Evolutionary conservation across 1,139 yeast species (phyloP).

Genomic region (Magnusiomyces paraingens): DNA sequence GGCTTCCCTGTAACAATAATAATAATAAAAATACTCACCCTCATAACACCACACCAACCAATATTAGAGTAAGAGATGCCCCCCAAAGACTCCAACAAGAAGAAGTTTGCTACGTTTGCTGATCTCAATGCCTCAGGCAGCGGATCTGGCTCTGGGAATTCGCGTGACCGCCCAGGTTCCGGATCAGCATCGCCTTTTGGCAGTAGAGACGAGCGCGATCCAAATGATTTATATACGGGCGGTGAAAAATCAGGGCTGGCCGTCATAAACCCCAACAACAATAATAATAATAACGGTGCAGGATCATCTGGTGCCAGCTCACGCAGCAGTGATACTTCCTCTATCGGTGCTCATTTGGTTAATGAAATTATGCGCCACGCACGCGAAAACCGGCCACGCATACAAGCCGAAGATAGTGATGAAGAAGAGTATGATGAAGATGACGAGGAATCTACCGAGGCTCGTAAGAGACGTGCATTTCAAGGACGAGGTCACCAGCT

Average conservation of each 20-base stretch:
- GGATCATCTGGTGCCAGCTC: slow-evolving; percentile 29
- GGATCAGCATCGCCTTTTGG: slow-evolving; percentile 18
- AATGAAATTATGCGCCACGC: slow-evolving; percentile 58
- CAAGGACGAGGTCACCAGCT: slow-evolving; percentile 3
- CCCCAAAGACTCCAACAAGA: slow-evolving; percentile 6
- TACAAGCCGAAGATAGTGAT: slow-evolving; percentile 29
- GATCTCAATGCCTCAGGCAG: slow-evolving; percentile 35
- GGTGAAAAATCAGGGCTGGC: slow-evolving; percentile 93
- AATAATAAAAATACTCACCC: no score
- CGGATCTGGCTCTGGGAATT: slow-evolving; percentile 7
- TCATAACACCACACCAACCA: no score
- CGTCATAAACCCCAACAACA: slow-evolving; percentile 75
- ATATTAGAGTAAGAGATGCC: no score
- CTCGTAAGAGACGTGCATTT: neutral
- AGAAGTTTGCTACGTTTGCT: slow-evolving; percentile 35
- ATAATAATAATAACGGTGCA: slow-evolving; percentile 16
- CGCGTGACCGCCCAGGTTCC: no score
- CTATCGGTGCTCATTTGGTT: slow-evolving; percentile 33
- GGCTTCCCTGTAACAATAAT: no score
- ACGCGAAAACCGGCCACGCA: slow-evolving; percentile 36
- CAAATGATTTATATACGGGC: slow-evolving; percentile 81
- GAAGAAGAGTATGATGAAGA: slow-evolving; percentile 33
- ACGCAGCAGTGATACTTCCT: slow-evolving; percentile 19
- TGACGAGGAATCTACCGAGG: slow-evolving; percentile 30
- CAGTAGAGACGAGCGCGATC: slow-evolving; percentile 53